phyloP scores from a whole-genome alignment of 2,329 filamentous ascomycete genomes.

The Penicillium sp. region DNA sequence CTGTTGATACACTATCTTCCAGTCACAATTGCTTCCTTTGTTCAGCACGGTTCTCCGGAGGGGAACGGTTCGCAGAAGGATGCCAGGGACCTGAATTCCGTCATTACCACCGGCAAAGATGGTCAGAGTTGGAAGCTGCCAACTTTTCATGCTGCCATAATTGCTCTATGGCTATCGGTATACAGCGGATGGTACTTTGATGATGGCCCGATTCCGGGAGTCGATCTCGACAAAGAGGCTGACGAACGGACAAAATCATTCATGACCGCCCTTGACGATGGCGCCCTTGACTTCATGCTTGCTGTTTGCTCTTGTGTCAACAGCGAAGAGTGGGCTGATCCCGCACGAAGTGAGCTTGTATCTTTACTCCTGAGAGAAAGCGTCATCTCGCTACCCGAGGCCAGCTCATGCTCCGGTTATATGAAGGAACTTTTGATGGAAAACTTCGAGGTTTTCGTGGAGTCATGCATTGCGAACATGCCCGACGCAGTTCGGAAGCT shows the following conservation, averaged over 20 bases:
- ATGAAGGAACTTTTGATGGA: conserved; percentile 71
- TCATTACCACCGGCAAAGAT: conserved; percentile 62
- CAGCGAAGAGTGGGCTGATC: conserved; percentile 78
- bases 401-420: conserved; percentile 62
- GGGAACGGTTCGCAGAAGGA: conserved; percentile 62
- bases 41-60: conserved; percentile 72
- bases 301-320: conserved; percentile 77
- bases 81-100: conserved; percentile 63
- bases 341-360: conserved; percentile 74
- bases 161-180: conserved; percentile 84
- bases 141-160: conserved; percentile 71
- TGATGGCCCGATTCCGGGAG: conserved; percentile 57
- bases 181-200: conserved; percentile 88
- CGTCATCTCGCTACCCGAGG: conserved; percentile 61
- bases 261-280: conserved; percentile 72
- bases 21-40: conserved; percentile 68
- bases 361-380: conserved; percentile 78
- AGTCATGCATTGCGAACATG: conserved; percentile 91
- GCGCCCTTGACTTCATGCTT: conserved; percentile 86
- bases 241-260: conserved; percentile 68
- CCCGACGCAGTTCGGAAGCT: conserved; percentile 84
- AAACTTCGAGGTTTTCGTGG: conserved; percentile 79
- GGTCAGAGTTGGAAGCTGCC: conserved; percentile 66
- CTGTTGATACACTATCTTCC: conserved; percentile 76
- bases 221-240: conserved; percentile 63